These are phyloP conservation scores for Amanita polypyramis DNA, from an alignment of 768 basidiomycete genomes.

Conservation along the genomic window DNA sequence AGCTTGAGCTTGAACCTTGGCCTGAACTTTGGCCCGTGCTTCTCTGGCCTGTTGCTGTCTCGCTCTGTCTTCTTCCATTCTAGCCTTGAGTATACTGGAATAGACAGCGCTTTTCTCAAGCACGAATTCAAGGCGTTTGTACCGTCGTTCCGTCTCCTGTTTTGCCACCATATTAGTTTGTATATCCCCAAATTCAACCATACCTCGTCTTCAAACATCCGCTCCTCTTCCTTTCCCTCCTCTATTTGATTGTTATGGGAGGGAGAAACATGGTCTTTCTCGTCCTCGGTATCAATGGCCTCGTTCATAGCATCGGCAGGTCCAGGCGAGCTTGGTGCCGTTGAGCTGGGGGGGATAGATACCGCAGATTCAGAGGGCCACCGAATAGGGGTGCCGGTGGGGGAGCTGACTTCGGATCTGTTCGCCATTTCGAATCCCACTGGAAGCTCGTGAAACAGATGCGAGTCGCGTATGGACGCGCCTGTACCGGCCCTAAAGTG, in stretches of 20 bases:
- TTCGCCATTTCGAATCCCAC: too few relatives aligned
- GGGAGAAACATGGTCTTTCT: background rate
- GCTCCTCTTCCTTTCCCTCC: background rate
- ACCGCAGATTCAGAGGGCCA: background rate
- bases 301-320: background rate
- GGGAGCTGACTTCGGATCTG: background rate
- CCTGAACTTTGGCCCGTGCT: background rate
- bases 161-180: background rate
- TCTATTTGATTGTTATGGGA: background rate
- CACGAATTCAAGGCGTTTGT: conserved; percentile 48
- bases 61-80: conserved; percentile 58
- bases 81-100: conserved; percentile 55
- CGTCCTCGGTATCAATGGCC: background rate
- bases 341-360: background rate
- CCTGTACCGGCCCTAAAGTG: background rate
- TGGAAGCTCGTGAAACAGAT: background rate
- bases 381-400: background rate
- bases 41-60: conserved; percentile 16
- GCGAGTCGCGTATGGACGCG: background rate
- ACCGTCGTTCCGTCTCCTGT: conserved; percentile 41
- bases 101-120: conserved; percentile 73
- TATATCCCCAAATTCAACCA: background rate
- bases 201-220: conserved; percentile 7
- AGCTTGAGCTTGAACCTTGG: background rate
- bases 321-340: conserved; percentile 1